A percentile compares a stretch with the other conserved stretches of the same genome.
phyloP scores from a whole-genome alignment of 225 moss, liverwort and hornwort species.

The Marchantia polymorpha region DNA sequence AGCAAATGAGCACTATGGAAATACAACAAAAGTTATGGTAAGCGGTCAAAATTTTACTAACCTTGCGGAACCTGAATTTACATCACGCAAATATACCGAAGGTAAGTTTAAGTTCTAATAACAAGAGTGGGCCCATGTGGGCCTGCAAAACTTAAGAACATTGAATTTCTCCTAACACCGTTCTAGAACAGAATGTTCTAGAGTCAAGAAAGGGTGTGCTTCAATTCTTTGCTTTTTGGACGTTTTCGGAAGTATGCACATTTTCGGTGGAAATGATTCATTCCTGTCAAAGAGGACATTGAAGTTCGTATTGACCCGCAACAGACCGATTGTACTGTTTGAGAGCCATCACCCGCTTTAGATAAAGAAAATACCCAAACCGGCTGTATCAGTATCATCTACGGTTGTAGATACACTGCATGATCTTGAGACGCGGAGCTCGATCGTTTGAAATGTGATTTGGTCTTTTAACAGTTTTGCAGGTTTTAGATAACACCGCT shows the following conservation, averaged over 20 bases:
- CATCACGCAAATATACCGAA: background rate
- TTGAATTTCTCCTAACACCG: background rate
- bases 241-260: background rate
- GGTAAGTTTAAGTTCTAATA: background rate
- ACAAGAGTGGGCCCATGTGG: background rate
- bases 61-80: background rate
- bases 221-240: background rate
- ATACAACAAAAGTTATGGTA: too few species aligned
- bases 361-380: background rate
- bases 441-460: too few species aligned
- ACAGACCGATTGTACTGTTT: background rate
- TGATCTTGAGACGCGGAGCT: background rate
- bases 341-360: background rate
- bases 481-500: too few species aligned
- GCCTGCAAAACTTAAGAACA: background rate
- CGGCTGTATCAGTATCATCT: background rate
- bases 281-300: background rate
- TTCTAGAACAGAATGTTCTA: slow-evolving; percentile 13
- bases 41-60: too few species aligned
- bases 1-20: too few species aligned
- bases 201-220: background rate
- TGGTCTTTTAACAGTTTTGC: too few species aligned
- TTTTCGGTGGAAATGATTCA: background rate
- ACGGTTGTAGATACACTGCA: background rate
- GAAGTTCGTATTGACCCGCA: slow-evolving; percentile 5